These are phyloP conservation scores for Fusarium sambucinum DNA, from an alignment of 2,329 filamentous ascomycete genomes.

Conservation along the genomic window DNA sequence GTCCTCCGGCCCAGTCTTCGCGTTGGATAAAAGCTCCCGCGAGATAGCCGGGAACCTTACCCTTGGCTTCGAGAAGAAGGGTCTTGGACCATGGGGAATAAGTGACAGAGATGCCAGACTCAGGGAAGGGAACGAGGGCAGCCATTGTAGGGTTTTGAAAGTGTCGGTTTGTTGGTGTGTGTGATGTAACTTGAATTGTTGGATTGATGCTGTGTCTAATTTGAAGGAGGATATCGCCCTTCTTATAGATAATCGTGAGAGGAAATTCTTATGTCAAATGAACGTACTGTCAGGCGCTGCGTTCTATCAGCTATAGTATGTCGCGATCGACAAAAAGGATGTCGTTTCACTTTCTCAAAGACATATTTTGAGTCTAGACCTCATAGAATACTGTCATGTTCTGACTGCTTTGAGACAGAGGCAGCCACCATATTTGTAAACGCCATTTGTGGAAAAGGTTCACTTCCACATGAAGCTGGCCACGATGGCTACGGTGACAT, in stretches of 20 bases:
- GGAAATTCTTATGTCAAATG: accelerated
- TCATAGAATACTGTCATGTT: background rate
- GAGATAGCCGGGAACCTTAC: background rate
- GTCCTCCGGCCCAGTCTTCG: background rate
- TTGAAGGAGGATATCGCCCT: background rate
- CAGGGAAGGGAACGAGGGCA: background rate
- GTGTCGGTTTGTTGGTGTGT: background rate
- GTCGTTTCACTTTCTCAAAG: background rate
- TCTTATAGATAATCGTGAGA: background rate
- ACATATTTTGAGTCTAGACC: background rate
- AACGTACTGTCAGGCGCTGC: accelerated
- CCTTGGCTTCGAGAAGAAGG: background rate
- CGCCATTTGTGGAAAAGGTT: background rate
- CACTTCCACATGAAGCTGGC: background rate
- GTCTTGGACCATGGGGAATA: background rate
- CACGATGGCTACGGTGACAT: accelerated
- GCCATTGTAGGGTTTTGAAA: background rate
- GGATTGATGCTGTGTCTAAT: background rate
- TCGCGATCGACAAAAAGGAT: background rate
- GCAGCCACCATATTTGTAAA: background rate
- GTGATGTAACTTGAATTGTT: background rate
- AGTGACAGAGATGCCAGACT: background rate
- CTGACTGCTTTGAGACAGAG: background rate
- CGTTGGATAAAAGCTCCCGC: background rate
- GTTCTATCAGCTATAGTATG: background rate